Conservation (phyloP, 192 early-diverging fungal genomes). For the Helicostylum pulchrum region DNA sequence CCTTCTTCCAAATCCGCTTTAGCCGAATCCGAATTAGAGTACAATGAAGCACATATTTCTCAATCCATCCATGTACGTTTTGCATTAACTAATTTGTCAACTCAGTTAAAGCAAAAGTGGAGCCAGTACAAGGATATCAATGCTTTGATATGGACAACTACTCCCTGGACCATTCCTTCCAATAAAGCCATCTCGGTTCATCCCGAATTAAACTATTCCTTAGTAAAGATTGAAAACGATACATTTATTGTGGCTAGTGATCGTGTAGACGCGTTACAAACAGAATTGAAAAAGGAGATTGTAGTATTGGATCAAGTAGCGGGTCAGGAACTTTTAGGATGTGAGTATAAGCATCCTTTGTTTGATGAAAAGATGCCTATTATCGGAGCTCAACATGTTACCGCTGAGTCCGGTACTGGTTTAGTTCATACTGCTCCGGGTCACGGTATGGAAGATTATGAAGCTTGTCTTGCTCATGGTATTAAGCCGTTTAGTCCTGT, state of each 20-base stretch:
- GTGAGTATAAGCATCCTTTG: conserved; percentile 55
- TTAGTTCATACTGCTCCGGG: conserved; percentile 82
- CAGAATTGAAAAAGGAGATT: conserved; percentile 27
- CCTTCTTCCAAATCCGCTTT: conserved; percentile 78
- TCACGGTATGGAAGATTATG: conserved; percentile 83
- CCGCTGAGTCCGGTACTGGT: conserved; percentile 71
- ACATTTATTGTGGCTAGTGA: conserved; percentile 45
- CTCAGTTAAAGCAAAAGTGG: conserved; percentile 13
- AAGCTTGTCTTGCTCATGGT: conserved; percentile 49
- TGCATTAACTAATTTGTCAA: conserved; percentile 39
- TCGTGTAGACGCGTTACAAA: conserved; percentile 38
- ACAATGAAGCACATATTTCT: conserved; percentile 71
- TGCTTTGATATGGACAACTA: conserved; percentile 75
- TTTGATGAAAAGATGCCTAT: conserved; percentile 47
- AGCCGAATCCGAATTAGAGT: conserved; percentile 79
- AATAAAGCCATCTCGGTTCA: conserved; percentile 69
- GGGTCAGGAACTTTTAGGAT: conserved; percentile 53
- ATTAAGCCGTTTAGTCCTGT: conserved; percentile 70
- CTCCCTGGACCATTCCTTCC: conserved; percentile 79
- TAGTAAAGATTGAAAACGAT: conserved; percentile 34
- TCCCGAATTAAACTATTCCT: conserved; percentile 57
- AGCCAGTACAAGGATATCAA: neutral
- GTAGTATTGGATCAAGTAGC: conserved; percentile 19
- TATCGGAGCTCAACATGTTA: conserved; percentile 65
- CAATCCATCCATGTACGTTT: conserved; percentile 70